Percentiles rank a stretch among this genome's conserved stretches.
These are phyloP conservation scores for Amphibolis antarctica DNA, from an alignment of 106 monocot species.

Conservation along the genomic window DNA sequence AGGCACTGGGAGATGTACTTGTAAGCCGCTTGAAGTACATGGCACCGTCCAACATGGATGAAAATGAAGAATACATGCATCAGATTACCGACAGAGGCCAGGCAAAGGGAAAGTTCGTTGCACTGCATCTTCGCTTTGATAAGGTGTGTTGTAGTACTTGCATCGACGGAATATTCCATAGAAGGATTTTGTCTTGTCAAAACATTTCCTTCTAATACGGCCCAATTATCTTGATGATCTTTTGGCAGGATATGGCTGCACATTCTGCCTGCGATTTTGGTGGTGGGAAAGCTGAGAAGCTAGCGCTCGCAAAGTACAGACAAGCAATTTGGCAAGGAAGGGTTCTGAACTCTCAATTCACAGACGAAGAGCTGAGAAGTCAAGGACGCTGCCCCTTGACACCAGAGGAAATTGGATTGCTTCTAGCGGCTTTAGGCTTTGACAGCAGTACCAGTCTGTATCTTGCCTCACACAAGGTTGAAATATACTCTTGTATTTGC, in stretches of 20 bases:
- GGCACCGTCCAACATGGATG: slow-evolving; percentile 6
- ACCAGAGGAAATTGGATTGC: slow-evolving; percentile 85
- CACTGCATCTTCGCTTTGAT: slow-evolving; percentile 82
- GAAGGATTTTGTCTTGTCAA: background rate
- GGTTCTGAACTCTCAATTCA: slow-evolving; percentile 81
- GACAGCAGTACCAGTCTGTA: slow-evolving; percentile 70
- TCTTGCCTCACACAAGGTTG: slow-evolving; percentile 94
- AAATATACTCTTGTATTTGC: background rate
- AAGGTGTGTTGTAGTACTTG: slow-evolving; percentile 39
- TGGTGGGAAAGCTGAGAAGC: slow-evolving; percentile 82
- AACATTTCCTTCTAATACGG: background rate
- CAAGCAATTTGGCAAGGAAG: slow-evolving; percentile 95
- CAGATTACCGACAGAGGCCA: slow-evolving; percentile 18
- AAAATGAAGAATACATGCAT: slow-evolving; percentile 23
- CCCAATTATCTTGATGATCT: background rate
- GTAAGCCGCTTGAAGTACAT: slow-evolving; percentile 60
- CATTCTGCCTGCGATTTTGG: slow-evolving; percentile 97
- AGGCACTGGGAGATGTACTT: slow-evolving; percentile 53
- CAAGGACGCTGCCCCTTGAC: slow-evolving; percentile 84
- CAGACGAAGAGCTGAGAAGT: slow-evolving; percentile 73
- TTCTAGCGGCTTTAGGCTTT: slow-evolving; percentile 81
- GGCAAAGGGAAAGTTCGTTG: slow-evolving; percentile 44
- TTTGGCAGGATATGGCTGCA: slow-evolving; percentile 98
- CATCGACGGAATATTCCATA: background rate
- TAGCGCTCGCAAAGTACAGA: slow-evolving; percentile 84